Conservation (phyloP, 2,329 filamentous ascomycete genomes). For the Aaosphaeria arxii region DNA sequence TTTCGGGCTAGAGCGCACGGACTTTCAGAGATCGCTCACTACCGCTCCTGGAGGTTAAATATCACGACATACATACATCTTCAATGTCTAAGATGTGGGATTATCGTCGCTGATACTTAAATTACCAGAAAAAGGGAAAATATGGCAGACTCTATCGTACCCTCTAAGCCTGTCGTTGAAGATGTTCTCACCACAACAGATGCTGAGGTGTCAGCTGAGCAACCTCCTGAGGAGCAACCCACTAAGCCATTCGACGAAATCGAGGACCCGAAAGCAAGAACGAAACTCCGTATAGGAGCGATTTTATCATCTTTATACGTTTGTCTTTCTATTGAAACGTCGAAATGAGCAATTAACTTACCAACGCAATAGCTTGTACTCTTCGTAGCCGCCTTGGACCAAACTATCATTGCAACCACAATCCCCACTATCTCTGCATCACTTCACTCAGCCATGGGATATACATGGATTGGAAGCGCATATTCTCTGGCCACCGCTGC, state of each 20-base stretch:
- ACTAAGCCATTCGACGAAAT: neutral
- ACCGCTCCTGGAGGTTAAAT: neutral
- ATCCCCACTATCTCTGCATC: conserved; percentile 10
- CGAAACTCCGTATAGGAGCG: neutral
- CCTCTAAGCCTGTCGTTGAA: neutral
- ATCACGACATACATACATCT: neutral
- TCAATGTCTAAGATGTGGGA: neutral
- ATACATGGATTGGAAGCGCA: neutral
- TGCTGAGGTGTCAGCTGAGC: too few species aligned
- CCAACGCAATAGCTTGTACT: neutral
- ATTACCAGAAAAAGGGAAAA: neutral
- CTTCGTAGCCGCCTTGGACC: conserved; percentile 17
- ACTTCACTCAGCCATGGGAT: conserved; percentile 4
- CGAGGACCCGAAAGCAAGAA: neutral
- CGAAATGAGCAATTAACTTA: neutral
- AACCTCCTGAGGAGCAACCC: neutral
- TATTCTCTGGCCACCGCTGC: neutral
- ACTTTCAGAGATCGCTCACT: neutral
- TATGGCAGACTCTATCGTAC: neutral
- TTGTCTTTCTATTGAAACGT: neutral
- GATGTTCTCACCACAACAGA: too few species aligned
- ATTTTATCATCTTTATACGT: neutral
- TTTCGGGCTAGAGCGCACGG: too few species aligned
- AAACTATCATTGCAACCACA: conserved; percentile 12
- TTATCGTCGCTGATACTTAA: neutral